Evolutionary conservation across 805 yeast species (phyloP).

Genomic region (Wickerhamiella cacticola): DNA sequence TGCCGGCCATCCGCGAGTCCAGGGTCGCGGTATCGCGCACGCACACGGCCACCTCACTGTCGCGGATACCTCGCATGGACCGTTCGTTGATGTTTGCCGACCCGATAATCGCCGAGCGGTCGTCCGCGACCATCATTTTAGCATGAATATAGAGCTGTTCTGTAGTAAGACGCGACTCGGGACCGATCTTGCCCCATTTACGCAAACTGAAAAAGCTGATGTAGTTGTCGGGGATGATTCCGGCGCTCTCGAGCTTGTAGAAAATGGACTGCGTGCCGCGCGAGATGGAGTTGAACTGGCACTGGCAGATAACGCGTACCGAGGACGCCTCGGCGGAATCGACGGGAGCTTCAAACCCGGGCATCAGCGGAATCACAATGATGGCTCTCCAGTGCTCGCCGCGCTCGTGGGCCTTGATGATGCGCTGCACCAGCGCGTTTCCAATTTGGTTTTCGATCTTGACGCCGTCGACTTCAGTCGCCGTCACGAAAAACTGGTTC

Average conservation of each 20-base stretch:
- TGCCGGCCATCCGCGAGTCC: constrained; percentile 64
- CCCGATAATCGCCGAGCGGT: constrained; percentile 85
- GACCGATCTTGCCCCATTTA: constrained; percentile 92
- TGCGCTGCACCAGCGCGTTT: constrained; percentile 94
- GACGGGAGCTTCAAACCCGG: constrained; percentile 90
- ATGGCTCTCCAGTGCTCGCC: constrained; percentile 79
- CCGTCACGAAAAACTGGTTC: constrained; percentile 86
- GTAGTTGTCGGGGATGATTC: constrained; percentile 79
- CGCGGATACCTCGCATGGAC: constrained; percentile 88
- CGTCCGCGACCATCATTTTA: constrained; percentile 83
- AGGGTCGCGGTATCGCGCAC: constrained; percentile 55
- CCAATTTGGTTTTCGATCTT: constrained; percentile 81
- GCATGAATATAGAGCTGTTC: constrained; percentile 94
- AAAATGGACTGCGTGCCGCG: constrained; percentile 82
- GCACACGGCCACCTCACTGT: constrained; percentile 85
- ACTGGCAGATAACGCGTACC: constrained; percentile 92
- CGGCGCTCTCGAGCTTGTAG: constrained; percentile 63
- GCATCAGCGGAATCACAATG: constrained; percentile 88
- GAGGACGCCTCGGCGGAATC: constrained; percentile 89
- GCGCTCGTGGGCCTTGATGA: constrained; percentile 72
- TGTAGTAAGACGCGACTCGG: constrained; percentile 56
- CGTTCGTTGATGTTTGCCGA: constrained; percentile 96
- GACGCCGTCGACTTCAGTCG: constrained; percentile 68
- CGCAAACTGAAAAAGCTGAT: constrained; percentile 84
- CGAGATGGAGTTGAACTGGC: constrained; percentile 87